phyloP scores from a whole-genome alignment of 176 grass and related monocot genomes.

The barley (Hordeum vulgare) region DNA sequence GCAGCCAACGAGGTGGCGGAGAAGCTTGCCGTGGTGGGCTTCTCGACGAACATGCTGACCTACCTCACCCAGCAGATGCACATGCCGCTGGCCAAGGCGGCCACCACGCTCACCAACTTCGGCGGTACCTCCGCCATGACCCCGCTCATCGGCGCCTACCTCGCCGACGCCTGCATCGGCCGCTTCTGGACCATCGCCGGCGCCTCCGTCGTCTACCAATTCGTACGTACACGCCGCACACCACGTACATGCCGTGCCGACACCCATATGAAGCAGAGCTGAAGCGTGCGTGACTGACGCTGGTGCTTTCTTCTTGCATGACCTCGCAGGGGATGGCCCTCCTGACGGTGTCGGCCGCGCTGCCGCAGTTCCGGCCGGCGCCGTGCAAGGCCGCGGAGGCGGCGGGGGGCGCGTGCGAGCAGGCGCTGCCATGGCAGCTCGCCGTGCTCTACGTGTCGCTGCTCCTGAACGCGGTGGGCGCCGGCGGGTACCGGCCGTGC shows the following conservation, averaged over 20 bases:
- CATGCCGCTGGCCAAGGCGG: conserved; percentile 68
- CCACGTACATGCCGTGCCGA: background rate
- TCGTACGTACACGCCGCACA: conserved; percentile 20
- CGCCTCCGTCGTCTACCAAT: conserved; percentile 58
- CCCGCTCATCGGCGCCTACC: conserved; percentile 73
- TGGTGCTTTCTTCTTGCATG: background rate
- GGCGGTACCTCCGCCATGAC: conserved; percentile 58
- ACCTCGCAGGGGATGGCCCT: conserved; percentile 72
- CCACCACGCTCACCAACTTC: conserved; percentile 85
- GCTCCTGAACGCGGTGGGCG: conserved; percentile 56
- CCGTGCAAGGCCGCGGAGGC: conserved; percentile 21
- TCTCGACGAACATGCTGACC: conserved; percentile 74
- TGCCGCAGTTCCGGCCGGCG: conserved; percentile 54
- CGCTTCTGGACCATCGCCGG: conserved; percentile 76
- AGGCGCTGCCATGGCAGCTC: conserved; percentile 62
- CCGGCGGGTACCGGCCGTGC: conserved; percentile 78
- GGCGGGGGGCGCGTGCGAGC: conserved; percentile 20
- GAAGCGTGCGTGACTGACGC: background rate
- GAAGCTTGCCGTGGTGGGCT: conserved; percentile 82
- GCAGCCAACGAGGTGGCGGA: conserved; percentile 78
- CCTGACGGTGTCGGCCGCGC: conserved; percentile 60
- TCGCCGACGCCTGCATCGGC: conserved; percentile 70
- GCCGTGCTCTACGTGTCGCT: conserved; percentile 52
- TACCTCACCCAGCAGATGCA: conserved; percentile 83
- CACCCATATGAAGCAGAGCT: background rate